phyloP scores from a whole-genome alignment of 2,329 filamentous ascomycete species.

The Lasiodiplodia gonubiensis region DNA sequence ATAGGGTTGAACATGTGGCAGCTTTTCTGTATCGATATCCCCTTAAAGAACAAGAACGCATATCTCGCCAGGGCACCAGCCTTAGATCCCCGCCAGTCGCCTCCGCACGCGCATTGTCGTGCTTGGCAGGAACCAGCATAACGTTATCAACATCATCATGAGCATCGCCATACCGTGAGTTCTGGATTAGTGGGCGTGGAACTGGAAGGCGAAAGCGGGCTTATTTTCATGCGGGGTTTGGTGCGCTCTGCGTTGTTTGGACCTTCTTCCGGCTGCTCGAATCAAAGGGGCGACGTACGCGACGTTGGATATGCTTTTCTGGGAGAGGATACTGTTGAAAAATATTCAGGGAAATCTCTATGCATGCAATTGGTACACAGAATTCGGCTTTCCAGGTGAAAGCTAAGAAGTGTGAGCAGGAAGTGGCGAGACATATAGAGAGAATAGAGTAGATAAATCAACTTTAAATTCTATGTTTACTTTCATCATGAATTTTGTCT shows the following conservation, averaged over 20 bases:
- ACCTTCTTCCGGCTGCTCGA: slow-evolving; percentile 82
- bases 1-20: too few relatives aligned
- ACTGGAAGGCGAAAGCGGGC: slow-evolving; percentile 83
- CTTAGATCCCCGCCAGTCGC: slow-evolving; percentile 80
- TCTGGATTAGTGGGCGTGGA: slow-evolving; percentile 80
- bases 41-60: too few relatives aligned
- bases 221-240: slow-evolving; percentile 87
- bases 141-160: slow-evolving; percentile 78
- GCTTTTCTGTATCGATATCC: too few relatives aligned
- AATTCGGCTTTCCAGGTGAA: background rate
- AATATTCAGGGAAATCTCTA: slow-evolving; percentile 30
- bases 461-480: too few relatives aligned
- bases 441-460: too few relatives aligned
- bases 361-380: background rate
- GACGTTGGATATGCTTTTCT: slow-evolving; percentile 82
- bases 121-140: slow-evolving; percentile 74
- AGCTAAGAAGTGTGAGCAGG: background rate
- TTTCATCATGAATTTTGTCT: too few relatives aligned
- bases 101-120: slow-evolving; percentile 92
- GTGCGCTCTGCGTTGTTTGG: slow-evolving; percentile 78
- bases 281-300: slow-evolving; percentile 77
- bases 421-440: too few relatives aligned
- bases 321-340: slow-evolving; percentile 49
- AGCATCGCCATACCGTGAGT: slow-evolving; percentile 85
- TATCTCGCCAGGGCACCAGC: slow-evolving; percentile 33